A percentile compares a stretch with the other conserved stretches of the same genome.
Conservation (phyloP, 495 filamentous ascomycete genomes). For the Penicillium desertorum region DNA sequence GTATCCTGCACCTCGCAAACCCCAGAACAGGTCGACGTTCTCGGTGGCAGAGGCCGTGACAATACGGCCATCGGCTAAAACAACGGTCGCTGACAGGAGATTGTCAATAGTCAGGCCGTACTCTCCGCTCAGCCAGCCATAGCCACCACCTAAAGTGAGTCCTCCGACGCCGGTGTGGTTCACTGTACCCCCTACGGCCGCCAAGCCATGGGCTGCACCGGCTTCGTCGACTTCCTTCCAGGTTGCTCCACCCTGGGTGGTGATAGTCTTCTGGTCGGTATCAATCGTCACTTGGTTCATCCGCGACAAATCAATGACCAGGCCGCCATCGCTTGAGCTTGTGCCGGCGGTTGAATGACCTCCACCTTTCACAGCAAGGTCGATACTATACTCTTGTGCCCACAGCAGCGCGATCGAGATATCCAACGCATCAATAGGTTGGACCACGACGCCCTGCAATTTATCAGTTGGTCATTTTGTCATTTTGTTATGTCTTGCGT, state of each 20-base stretch:
- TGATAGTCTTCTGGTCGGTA: slow-evolving; percentile 40
- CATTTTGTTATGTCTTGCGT: not conserved
- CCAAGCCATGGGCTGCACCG: slow-evolving; percentile 48
- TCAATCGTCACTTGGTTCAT: slow-evolving; percentile 53
- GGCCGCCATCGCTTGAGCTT: slow-evolving; percentile 47
- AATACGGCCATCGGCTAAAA: slow-evolving; percentile 50
- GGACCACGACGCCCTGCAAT: slow-evolving; percentile 43
- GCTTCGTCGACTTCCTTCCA: slow-evolving; percentile 59
- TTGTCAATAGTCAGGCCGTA: slow-evolving; percentile 56
- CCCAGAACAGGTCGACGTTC: slow-evolving; percentile 50
- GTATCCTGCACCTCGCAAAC: slow-evolving; percentile 47
- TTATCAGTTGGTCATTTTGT: not conserved
- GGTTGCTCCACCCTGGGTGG: slow-evolving; percentile 52
- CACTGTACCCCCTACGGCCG: slow-evolving; percentile 59
- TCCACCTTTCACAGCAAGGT: slow-evolving; percentile 54
- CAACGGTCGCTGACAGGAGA: slow-evolving; percentile 48
- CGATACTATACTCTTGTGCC: slow-evolving; percentile 42
- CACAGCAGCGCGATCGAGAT: slow-evolving; percentile 44
- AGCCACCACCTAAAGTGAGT: slow-evolving; percentile 57
- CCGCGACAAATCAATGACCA: slow-evolving; percentile 56
- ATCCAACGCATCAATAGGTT: slow-evolving; percentile 36
- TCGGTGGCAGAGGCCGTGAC: slow-evolving; percentile 39
- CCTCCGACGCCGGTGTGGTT: slow-evolving; percentile 61
- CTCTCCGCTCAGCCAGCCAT: slow-evolving; percentile 51
- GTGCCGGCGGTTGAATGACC: slow-evolving; percentile 53